Evolutionary conservation across 768 basidiomycete genomes (phyloP).

Genomic region (Boletellus emodensis): DNA sequence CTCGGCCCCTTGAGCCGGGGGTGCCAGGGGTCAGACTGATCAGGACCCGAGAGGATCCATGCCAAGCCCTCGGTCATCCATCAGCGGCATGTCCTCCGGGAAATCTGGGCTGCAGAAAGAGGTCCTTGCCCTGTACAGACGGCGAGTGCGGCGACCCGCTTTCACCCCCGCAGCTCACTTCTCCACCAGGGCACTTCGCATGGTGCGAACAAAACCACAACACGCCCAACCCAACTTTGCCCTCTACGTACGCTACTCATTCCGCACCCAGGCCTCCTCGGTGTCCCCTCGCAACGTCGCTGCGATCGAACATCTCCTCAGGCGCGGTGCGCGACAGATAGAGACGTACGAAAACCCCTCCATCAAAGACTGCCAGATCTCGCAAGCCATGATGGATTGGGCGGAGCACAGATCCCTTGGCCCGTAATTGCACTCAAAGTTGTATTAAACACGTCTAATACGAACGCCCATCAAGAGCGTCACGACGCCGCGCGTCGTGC

Average conservation of each 20-base stretch:
- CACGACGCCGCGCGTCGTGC: constrained; percentile 12
- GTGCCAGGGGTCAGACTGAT: constrained; percentile 14
- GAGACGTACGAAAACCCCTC: constrained; percentile 63
- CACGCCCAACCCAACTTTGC: constrained; percentile 59
- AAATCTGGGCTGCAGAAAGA: constrained; percentile 52
- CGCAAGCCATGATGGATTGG: constrained; percentile 69
- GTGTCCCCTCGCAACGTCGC: constrained; percentile 64
- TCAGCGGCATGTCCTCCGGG: constrained; percentile 24
- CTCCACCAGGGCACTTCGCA: constrained; percentile 64
- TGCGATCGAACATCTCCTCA: constrained; percentile 72
- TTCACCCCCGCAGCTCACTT: constrained; percentile 5
- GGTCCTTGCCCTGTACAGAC: constrained; percentile 50
- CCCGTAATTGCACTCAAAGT: neutral
- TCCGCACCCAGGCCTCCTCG: constrained; percentile 57
- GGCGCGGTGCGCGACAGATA: constrained; percentile 61
- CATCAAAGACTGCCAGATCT: constrained; percentile 75
- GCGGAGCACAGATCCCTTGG: constrained; percentile 27
- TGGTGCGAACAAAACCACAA: constrained; percentile 64
- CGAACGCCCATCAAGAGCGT: neutral
- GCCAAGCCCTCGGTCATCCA: neutral
- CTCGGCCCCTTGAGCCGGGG: constrained; percentile 15
- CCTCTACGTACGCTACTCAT: constrained; percentile 64
- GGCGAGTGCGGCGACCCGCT: constrained; percentile 33
- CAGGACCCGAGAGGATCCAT: constrained; percentile 3
- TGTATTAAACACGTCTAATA: constrained; percentile 12